Evolutionary conservation across 148 eudicot genomes (phyloP), one percentile per base, ranked within the genome.

Genomic region (Fagopyrum homotropicum): DNA sequence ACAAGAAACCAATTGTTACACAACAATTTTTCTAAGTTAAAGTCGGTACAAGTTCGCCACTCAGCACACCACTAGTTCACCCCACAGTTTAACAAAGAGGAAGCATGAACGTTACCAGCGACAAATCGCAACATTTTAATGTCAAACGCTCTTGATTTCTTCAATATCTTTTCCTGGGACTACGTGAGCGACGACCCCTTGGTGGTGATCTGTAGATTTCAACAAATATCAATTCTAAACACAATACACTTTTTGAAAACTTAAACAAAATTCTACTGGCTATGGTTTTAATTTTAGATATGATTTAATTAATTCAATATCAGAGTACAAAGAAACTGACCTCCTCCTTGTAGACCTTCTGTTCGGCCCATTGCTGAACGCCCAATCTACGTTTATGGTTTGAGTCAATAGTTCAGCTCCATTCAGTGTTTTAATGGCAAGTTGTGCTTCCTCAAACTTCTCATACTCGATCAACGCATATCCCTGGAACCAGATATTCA

Each of bases 381-480:
- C 98, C 98, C 98, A 93, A 79, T 89, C 95, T 75, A 91, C 98
- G 78, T 72, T 86, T 74, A 93, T 83, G 15, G 79, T 84, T 74
- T 91, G 94, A 16, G 88, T 87, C 73, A 93, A 97, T 78, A 93
- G 80, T 76, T 86, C 87, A 70, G 84, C 75, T 47, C 97, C 98
- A 81, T 89, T 85, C 91, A 86, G 81, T 74, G 73, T 74, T 51
- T 66, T 75, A 54, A 91, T 89, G 54, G 98, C 98, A 71, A 74
- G 80, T 50, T 91, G 89, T 29, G 97, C 97, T 75, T 89, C 94
- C 15, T 88, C 91, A 73, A 77, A 87, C 63, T 81, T 84, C 81
- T 85, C 95, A 72, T 81, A 93, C 78, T 93, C 98, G 73, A 93
- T 87, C 73, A 93, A 82, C 10, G 97, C 95, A 89, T 93, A 93